Conservation (phyloP, 805 yeast genomes). For the Teunomyces gatunensis region DNA sequence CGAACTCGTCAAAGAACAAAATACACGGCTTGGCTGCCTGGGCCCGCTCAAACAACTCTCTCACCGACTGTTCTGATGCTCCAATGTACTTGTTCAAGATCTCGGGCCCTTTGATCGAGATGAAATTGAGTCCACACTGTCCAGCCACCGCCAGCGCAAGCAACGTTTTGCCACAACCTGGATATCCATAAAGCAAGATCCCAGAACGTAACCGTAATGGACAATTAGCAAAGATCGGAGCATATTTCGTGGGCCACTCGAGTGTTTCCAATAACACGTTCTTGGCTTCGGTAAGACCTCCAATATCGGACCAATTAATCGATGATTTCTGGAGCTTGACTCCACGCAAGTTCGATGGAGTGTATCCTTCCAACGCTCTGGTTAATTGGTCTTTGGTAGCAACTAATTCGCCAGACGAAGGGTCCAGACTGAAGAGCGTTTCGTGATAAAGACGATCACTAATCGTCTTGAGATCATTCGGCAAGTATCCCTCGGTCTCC, state of each 20-base stretch:
- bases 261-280: constrained; percentile 75
- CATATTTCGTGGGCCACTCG: constrained; percentile 97
- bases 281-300: constrained; percentile 81
- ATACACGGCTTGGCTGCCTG: constrained; percentile 94
- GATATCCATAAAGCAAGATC: constrained; percentile 86
- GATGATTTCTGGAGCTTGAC: constrained; percentile 79
- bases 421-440: constrained; percentile 19
- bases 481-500: constrained; percentile 87
- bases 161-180: constrained; percentile 96
- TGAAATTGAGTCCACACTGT: constrained; percentile 90
- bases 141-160: constrained; percentile 91
- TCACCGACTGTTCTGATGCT: constrained; percentile 91
- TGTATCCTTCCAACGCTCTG: constrained; percentile 61
- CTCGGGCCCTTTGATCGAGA: constrained; percentile 94
- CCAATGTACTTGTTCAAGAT: constrained; percentile 94
- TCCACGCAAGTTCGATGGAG: constrained; percentile 82
- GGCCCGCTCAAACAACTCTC: constrained; percentile 92
- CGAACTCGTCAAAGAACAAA: constrained; percentile 91
- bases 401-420: neutral
- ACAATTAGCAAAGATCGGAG: constrained; percentile 88
- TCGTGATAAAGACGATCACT: constrained; percentile 69
- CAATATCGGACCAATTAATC: constrained; percentile 82
- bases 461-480: constrained; percentile 72
- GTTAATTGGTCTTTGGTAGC: constrained; percentile 43
- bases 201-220: constrained; percentile 90